phyloP scores from a whole-genome alignment of 108 stramenopile genomes.

The Skeletonema marinoi region DNA sequence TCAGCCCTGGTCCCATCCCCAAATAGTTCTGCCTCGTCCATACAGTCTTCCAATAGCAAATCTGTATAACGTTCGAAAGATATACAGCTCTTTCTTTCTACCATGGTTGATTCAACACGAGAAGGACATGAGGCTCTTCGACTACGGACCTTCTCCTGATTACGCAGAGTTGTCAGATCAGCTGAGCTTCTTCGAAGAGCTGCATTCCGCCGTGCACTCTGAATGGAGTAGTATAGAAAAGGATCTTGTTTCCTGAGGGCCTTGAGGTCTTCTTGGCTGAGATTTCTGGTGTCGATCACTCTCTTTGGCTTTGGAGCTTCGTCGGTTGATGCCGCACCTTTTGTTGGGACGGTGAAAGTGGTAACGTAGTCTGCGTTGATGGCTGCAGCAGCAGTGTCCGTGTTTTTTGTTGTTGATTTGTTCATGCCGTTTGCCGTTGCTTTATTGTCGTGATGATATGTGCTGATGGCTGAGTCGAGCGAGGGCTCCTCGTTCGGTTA shows the following conservation, averaged over 20 bases:
- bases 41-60: background rate
- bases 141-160: background rate
- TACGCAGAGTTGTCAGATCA: background rate
- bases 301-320: background rate
- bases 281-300: background rate
- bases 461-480: too few species aligned
- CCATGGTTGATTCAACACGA: background rate
- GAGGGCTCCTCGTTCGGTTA: too few species aligned
- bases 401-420: background rate
- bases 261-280: background rate
- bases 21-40: background rate
- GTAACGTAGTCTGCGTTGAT: background rate
- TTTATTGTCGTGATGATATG: background rate
- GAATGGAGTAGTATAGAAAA: slow-evolving; percentile 6
- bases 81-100: background rate
- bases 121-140: background rate
- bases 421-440: too few species aligned
- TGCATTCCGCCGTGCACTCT: background rate
- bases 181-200: background rate
- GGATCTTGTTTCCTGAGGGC: background rate
- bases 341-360: background rate
- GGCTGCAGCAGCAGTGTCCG: background rate
- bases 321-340: background rate
- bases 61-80: background rate
- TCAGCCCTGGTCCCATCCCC: background rate